phyloP scores from a whole-genome alignment of 139 green algal species.

The Mesostigma viride region DNA sequence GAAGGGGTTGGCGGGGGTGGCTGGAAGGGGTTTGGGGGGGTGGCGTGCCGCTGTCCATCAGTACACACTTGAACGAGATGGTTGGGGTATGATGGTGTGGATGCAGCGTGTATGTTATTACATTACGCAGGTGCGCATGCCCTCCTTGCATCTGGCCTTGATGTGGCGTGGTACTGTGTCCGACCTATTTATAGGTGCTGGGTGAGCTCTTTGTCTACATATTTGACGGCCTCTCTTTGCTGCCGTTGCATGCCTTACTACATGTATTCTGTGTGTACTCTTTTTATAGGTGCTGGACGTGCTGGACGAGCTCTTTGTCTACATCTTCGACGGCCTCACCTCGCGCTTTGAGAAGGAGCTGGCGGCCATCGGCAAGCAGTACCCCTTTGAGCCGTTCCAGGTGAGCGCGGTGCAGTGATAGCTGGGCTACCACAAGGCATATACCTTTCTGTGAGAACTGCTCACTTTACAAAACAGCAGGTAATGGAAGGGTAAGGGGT shows the following conservation, averaged over 20 bases:
- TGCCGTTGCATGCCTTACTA: no score
- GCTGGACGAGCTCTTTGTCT: conserved; percentile 77
- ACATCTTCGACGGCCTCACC: conserved; percentile 82
- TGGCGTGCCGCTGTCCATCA: no score
- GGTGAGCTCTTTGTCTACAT: conserved; percentile 83
- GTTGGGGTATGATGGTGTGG: background rate
- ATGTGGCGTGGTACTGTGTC: background rate
- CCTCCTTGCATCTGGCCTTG: no score
- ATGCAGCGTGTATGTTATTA: background rate
- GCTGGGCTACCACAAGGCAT: no score
- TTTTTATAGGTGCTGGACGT: conserved; percentile 66
- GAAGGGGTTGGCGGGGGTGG: no score
- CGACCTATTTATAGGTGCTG: conserved; percentile 38
- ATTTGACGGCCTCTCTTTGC: conserved; percentile 69
- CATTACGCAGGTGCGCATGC: no score
- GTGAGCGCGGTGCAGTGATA: no score
- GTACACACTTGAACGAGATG: background rate
- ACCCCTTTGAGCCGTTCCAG: conserved; percentile 72
- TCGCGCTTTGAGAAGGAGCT: conserved; percentile 42
- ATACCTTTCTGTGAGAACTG: no score
- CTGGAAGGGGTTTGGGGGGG: no score
- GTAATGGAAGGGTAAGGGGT: no score
- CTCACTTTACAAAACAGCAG: no score
- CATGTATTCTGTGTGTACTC: conserved; percentile 10
- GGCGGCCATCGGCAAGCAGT: conserved; percentile 67